A percentile compares a stretch with the other conserved stretches of the same genome.
phyloP scores from a whole-genome alignment of 768 basidiomycete genomes.

The Trametes maxima region DNA sequence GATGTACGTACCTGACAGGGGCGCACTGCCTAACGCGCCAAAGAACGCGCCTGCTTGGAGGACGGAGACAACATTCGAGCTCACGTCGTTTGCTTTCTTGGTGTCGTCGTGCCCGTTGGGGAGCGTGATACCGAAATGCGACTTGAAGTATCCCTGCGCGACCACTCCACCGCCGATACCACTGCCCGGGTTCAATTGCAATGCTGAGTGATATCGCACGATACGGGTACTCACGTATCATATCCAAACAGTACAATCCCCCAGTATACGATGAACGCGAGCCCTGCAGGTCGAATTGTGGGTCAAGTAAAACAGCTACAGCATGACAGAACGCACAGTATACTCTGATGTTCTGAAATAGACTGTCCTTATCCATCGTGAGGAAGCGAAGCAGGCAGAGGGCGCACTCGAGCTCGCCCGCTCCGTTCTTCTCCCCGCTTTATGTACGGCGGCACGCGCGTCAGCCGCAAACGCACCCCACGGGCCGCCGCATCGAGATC shows the following conservation, averaged over 20 bases:
- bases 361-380: too few species aligned
- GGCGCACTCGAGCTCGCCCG: too few species aligned
- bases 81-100: conserved; percentile 53
- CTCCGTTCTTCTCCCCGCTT: too few species aligned
- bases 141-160: conserved; percentile 57
- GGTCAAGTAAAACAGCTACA: too few species aligned
- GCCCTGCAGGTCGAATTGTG: conserved; percentile 43
- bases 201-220: neutral
- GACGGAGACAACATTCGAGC: conserved; percentile 86
- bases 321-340: too few species aligned
- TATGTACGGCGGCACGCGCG: too few species aligned
- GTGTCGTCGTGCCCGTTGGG: conserved; percentile 45
- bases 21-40: conserved; percentile 75
- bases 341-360: too few species aligned
- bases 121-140: conserved; percentile 60
- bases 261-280: conserved; percentile 76
- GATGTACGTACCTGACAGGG: conserved; percentile 56
- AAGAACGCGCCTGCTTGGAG: conserved; percentile 90
- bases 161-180: conserved; percentile 76
- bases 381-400: too few species aligned
- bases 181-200: conserved; percentile 32
- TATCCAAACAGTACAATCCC: conserved; percentile 85
- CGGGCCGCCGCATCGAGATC: too few species aligned
- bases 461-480: too few species aligned
- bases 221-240: conserved; percentile 54